phyloP scores from a whole-genome alignment of 345 rosid species.

The Noccaea caerulescens region DNA sequence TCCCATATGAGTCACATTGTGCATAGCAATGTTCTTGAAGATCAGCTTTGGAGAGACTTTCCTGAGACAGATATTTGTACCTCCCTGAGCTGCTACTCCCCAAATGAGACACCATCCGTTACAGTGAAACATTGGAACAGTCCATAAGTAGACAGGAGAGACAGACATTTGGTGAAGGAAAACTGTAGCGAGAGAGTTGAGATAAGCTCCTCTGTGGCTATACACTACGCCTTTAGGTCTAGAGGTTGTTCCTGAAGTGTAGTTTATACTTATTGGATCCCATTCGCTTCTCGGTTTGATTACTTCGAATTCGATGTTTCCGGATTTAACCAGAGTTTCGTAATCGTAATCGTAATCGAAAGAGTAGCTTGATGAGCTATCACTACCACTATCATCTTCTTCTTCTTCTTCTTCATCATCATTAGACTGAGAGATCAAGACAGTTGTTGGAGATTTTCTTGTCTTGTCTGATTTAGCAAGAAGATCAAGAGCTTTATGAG shows the following conservation, averaged over 20 bases:
- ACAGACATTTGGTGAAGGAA: conserved; percentile 64
- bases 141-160: conserved; percentile 76
- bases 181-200: conserved; percentile 66
- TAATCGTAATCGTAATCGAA: conserved; percentile 56
- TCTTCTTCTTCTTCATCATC: conserved; percentile 5
- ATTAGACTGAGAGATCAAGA: conserved; percentile 53
- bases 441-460: conserved; percentile 46
- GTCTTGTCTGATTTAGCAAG: conserved; percentile 42
- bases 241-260: conserved; percentile 90
- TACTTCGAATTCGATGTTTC: conserved; percentile 48
- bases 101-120: conserved; percentile 89
- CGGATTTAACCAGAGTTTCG: conserved; percentile 57
- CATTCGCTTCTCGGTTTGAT: conserved; percentile 61
- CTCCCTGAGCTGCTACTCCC: conserved; percentile 92
- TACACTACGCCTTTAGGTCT: conserved; percentile 87
- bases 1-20: conserved; percentile 80
- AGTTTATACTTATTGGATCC: conserved; percentile 84
- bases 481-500: conserved; percentile 60
- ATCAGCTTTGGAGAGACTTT: conserved; percentile 61
- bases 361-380: conserved; percentile 19
- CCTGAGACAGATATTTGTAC: conserved; percentile 72
- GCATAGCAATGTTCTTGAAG: conserved; percentile 56
- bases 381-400: conserved; percentile 3
- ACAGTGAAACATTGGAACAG: conserved; percentile 94
- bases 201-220: conserved; percentile 87